phyloP scores from a whole-genome alignment of 2,329 filamentous ascomycete species.

The Trichoderma pleuroti region DNA sequence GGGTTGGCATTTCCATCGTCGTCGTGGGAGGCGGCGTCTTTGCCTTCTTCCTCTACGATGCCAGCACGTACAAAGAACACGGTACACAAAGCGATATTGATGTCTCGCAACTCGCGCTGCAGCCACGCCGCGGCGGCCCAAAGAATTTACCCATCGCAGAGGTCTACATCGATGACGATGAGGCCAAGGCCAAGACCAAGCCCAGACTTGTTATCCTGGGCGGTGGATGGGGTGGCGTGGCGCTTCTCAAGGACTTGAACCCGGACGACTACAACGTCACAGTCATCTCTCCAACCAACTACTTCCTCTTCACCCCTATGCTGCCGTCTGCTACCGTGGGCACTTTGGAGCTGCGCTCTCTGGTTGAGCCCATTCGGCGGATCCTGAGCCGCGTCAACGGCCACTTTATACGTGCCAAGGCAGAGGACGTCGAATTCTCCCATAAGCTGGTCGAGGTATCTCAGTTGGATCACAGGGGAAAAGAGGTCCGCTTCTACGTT shows the following conservation, averaged over 20 bases:
- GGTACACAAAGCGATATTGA: slow-evolving; percentile 66
- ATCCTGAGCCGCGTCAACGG: slow-evolving; percentile 76
- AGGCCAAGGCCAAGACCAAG: slow-evolving; percentile 77
- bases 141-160: slow-evolving; percentile 95
- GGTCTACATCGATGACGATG: slow-evolving; percentile 83
- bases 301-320: slow-evolving; percentile 98
- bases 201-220: slow-evolving; percentile 89
- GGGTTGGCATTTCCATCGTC: slow-evolving; percentile 67
- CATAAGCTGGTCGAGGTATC: slow-evolving; percentile 86
- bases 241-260: slow-evolving; percentile 83
- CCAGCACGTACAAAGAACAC: slow-evolving; percentile 79
- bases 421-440: slow-evolving; percentile 87
- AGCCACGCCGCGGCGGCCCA: slow-evolving; percentile 77
- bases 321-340: slow-evolving; percentile 94
- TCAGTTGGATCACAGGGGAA: slow-evolving; percentile 65
- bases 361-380: slow-evolving; percentile 88
- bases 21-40: slow-evolving; percentile 67
- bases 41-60: slow-evolving; percentile 91
- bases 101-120: slow-evolving; percentile 79
- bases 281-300: slow-evolving; percentile 89
- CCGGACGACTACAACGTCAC: slow-evolving; percentile 94
- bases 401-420: slow-evolving; percentile 84
- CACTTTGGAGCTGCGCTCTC: slow-evolving; percentile 82
- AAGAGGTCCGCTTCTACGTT: slow-evolving; percentile 82
- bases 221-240: slow-evolving; percentile 92